Conservation (phyloP, 2,329 filamentous ascomycete species). For the Alternaria gaisen region DNA sequence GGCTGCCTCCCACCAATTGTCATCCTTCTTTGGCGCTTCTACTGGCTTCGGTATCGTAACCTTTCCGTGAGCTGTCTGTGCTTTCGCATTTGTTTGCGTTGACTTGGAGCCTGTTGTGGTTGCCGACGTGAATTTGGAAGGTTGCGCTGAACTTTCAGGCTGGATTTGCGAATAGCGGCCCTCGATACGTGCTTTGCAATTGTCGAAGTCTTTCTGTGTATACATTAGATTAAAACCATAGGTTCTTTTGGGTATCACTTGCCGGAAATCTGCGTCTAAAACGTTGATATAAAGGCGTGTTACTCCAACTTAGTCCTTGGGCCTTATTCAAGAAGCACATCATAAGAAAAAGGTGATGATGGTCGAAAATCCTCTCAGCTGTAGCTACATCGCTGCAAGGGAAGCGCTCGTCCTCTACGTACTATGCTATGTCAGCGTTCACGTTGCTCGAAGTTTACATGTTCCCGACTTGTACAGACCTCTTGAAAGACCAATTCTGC, state of each 20-base stretch:
- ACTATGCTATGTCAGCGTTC: conserved; percentile 33
- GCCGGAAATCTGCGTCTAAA: conserved; percentile 52
- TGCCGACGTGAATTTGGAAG: conserved; percentile 17
- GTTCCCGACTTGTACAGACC: conserved; percentile 30
- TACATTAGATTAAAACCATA: conserved; percentile 14
- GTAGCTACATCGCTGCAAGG: conserved; percentile 32
- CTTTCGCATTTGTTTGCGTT: conserved; percentile 11
- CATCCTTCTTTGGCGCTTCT: conserved; percentile 46
- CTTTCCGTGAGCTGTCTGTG: conserved; percentile 15
- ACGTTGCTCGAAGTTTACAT: background rate
- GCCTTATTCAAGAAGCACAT: conserved; percentile 56
- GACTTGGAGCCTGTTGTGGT: conserved; percentile 11
- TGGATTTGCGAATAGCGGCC: conserved; percentile 35
- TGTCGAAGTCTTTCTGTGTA: conserved; percentile 41
- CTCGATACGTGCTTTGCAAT: conserved; percentile 41
- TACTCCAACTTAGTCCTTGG: conserved; percentile 56
- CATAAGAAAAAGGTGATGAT: conserved; percentile 55
- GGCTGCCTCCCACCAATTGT: conserved; percentile 52
- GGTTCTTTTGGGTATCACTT: conserved; percentile 5
- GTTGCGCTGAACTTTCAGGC: conserved; percentile 17
- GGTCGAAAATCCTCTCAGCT: conserved; percentile 44
- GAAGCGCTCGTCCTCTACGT: conserved; percentile 47
- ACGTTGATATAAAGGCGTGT: conserved; percentile 54
- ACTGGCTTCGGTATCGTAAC: conserved; percentile 13
- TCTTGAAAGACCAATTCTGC: conserved; percentile 53